Percentiles rank a stretch among this genome's conserved stretches.
Conservation (phyloP, 441 rosid species). For the Pelargonium cotyledonis region DNA sequence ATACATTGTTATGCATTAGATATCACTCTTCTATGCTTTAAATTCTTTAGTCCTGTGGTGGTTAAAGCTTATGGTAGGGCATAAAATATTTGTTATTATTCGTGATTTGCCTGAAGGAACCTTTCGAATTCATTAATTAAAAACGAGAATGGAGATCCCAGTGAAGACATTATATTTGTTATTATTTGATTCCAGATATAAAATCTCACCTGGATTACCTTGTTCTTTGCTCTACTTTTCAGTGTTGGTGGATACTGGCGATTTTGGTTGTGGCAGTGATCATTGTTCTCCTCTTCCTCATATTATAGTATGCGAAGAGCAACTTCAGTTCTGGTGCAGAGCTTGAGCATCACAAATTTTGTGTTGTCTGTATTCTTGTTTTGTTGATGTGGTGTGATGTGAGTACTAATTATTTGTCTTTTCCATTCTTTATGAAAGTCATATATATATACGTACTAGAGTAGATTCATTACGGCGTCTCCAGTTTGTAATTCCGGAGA, state of each 20-base stretch:
- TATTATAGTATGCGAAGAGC: conserved; percentile 29
- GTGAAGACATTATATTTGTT: neutral
- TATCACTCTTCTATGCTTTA: neutral
- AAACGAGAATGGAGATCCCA: neutral
- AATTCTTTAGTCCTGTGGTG: neutral
- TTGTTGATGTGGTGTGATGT: neutral
- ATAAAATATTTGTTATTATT: neutral
- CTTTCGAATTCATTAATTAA: neutral
- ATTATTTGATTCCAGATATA: neutral
- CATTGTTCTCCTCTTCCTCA: conserved; percentile 39
- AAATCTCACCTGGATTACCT: neutral
- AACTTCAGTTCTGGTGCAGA: conserved; percentile 8
- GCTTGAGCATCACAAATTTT: conserved; percentile 12
- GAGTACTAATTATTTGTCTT: neutral
- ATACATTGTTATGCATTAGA: neutral
- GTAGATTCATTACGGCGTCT: neutral
- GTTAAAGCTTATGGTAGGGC: too few species aligned
- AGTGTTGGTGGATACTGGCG: conserved; percentile 74
- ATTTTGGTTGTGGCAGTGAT: conserved; percentile 40
- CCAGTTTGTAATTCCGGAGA: neutral
- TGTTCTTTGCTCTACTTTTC: conserved; percentile 22
- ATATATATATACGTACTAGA: conserved; percentile 14
- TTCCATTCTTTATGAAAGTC: neutral
- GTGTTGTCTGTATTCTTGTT: conserved; percentile 3
- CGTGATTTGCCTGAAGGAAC: neutral